phyloP scores from a whole-genome alignment of 2,329 filamentous ascomycete genomes.

The Verticillium klebahnii region DNA sequence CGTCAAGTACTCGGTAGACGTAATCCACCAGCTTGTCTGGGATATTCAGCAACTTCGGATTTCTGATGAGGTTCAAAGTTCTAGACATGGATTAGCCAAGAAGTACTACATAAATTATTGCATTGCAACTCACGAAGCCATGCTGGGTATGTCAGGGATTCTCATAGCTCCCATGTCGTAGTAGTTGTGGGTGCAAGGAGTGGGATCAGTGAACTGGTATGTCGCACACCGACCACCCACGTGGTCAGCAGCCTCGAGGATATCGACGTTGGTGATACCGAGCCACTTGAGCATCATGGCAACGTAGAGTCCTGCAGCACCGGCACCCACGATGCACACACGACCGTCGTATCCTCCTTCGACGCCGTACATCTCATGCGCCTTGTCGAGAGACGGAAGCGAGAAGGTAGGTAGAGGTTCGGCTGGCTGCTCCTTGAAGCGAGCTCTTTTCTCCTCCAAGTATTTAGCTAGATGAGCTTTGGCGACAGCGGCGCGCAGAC shows the following conservation, averaged over 20 bases:
- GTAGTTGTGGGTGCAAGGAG: constrained; percentile 24
- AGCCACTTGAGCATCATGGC: constrained; percentile 26
- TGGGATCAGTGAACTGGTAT: constrained; percentile 20
- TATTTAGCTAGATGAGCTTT: not conserved
- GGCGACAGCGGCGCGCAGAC: not conserved
- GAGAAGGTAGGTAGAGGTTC: not conserved
- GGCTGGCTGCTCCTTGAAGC: not conserved
- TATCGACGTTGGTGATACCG: constrained; percentile 21
- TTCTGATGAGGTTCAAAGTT: constrained; percentile 2
- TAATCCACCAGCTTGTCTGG: constrained; percentile 10
- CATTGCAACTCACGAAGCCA: constrained; percentile 15
- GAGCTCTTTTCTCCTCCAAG: not conserved
- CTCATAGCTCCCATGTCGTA: constrained; percentile 37
- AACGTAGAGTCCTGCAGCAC: constrained; percentile 28
- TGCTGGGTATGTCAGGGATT: constrained; percentile 25
- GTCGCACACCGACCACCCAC: constrained; percentile 30
- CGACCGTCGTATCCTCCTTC: not conserved
- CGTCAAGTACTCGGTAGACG: not conserved
- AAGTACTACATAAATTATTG: not conserved
- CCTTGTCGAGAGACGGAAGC: not conserved
- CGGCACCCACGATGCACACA: constrained; percentile 30
- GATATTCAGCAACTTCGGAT: constrained; percentile 10
- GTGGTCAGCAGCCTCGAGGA: constrained; percentile 24
- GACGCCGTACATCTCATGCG: not conserved
- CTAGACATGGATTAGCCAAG: not conserved